phyloP scores from a whole-genome alignment of 495 filamentous ascomycete species.

The Hyaloscypha hepaticicola region DNA sequence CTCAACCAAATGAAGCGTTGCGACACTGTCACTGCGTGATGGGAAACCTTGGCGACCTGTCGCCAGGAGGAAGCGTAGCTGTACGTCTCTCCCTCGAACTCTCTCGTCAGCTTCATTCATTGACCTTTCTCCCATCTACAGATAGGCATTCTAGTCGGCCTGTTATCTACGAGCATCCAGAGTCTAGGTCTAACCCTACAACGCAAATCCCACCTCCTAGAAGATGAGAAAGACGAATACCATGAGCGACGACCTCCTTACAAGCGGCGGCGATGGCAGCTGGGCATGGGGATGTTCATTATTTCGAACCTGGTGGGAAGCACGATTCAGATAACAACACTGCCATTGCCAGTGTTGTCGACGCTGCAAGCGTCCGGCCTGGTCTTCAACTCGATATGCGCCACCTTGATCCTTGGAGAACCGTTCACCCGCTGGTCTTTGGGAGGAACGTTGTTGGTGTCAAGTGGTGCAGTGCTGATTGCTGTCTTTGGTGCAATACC shows the following conservation, averaged over 20 bases:
- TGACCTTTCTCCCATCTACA: constrained; percentile 35
- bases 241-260: constrained; percentile 83
- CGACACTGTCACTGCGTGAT: constrained; percentile 41
- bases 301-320: constrained; percentile 91
- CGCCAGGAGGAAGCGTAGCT: constrained; percentile 82
- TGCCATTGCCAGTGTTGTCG: constrained; percentile 91
- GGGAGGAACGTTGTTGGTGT: constrained; percentile 84
- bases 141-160: constrained; percentile 90
- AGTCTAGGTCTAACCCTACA: constrained; percentile 96
- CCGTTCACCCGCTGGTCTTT: constrained; percentile 91
- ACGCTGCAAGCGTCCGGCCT: constrained; percentile 94
- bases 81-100: constrained; percentile 49
- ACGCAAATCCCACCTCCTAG: constrained; percentile 96
- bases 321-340: constrained; percentile 94
- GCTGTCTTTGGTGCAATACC: constrained; percentile 91
- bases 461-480: constrained; percentile 81
- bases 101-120: constrained; percentile 20
- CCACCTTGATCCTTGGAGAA: constrained; percentile 88
- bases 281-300: constrained; percentile 97
- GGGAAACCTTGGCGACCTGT: constrained; percentile 79
- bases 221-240: constrained; percentile 87
- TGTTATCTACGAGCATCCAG: constrained; percentile 90
- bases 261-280: constrained; percentile 90
- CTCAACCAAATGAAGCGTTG: constrained; percentile 29
- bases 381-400: constrained; percentile 98